Conservation (phyloP, 2,329 filamentous ascomycete genomes). For the Cytospora piceae region DNA sequence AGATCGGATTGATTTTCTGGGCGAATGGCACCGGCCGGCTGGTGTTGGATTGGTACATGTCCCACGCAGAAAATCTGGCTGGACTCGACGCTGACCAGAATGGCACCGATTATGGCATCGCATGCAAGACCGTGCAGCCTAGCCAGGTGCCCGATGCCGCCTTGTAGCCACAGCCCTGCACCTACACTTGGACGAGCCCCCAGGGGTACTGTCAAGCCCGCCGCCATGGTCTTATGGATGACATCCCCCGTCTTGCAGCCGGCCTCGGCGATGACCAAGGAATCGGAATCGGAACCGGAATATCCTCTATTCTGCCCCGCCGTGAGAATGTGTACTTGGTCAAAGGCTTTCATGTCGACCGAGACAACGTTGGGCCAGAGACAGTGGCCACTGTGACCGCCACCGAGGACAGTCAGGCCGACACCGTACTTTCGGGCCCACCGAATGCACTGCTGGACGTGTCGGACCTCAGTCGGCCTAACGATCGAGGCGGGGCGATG, state of each 20-base stretch:
- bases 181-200: constrained; percentile 67
- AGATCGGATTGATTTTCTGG: constrained; percentile 54
- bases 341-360: constrained; percentile 62
- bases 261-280: constrained; percentile 54
- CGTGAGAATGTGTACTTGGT: constrained; percentile 50
- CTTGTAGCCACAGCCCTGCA: constrained; percentile 66
- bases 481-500: constrained; percentile 49
- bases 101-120: constrained; percentile 63
- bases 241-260: constrained; percentile 62
- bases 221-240: constrained; percentile 48
- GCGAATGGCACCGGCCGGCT: constrained; percentile 45
- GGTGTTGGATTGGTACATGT: constrained; percentile 50
- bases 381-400: constrained; percentile 65
- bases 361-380: constrained; percentile 55
- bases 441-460: constrained; percentile 58
- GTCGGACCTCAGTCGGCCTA: constrained; percentile 48
- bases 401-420: constrained; percentile 57
- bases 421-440: constrained; percentile 56
- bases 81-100: constrained; percentile 57
- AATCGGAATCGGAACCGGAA: constrained; percentile 29
- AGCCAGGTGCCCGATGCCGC: constrained; percentile 64
- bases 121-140: constrained; percentile 60
- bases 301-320: constrained; percentile 32
- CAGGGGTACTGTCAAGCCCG: constrained; percentile 59
- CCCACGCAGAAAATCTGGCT: constrained; percentile 55